phyloP scores from a whole-genome alignment of 345 rosid genomes.

The Aquilaria malaccensis region DNA sequence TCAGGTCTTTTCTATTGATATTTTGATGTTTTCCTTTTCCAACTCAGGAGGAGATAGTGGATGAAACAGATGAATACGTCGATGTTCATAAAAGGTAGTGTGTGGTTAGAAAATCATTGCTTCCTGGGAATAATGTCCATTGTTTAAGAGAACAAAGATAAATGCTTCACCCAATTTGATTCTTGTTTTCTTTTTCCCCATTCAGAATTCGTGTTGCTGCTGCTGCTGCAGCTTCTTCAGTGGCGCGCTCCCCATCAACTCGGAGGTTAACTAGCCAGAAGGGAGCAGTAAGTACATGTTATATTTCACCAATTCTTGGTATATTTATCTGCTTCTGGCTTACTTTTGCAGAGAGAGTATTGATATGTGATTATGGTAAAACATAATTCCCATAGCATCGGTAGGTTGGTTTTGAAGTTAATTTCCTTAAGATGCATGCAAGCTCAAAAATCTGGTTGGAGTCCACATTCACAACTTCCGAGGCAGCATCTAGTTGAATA shows the following conservation, averaged over 20 bases:
- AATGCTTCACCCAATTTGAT: not conserved
- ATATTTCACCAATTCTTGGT: no score
- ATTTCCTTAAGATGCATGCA: no score
- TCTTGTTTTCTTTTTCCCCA: not conserved
- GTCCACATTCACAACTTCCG: no score
- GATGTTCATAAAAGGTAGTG: slow-evolving; percentile 88
- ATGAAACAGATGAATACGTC: slow-evolving; percentile 94
- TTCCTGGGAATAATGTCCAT: not conserved
- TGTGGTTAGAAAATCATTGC: not conserved
- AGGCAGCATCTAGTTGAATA: no score
- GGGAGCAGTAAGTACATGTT: slow-evolving; percentile 35
- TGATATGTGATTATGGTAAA: no score
- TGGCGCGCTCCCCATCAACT: slow-evolving; percentile 80
- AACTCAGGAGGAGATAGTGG: slow-evolving; percentile 92
- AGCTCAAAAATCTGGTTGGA: no score
- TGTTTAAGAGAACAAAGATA: not conserved
- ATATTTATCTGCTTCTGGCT: no score
- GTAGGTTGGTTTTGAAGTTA: no score
- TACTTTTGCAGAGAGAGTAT: no score
- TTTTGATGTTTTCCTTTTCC: slow-evolving; percentile 4
- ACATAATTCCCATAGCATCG: no score
- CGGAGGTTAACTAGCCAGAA: slow-evolving; percentile 59
- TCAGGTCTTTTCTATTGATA: not conserved
- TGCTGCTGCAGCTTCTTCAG: slow-evolving; percentile 88
- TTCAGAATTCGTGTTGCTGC: slow-evolving; percentile 96